These are phyloP conservation scores for Colletotrichum trifolii DNA, from an alignment of 2,329 filamentous ascomycete species.

Conservation along the genomic window DNA sequence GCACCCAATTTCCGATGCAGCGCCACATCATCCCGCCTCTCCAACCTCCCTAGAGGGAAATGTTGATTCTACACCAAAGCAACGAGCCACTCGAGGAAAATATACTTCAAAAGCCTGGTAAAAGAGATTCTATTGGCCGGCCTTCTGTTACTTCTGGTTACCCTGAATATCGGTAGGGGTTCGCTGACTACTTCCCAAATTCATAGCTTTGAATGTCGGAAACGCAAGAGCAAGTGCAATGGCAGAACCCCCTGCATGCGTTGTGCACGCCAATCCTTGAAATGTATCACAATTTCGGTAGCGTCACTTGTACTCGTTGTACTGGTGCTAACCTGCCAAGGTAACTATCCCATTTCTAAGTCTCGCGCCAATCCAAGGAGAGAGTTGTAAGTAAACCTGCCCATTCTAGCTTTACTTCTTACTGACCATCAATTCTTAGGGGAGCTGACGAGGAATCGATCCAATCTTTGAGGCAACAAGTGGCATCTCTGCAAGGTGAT, in stretches of 20 bases:
- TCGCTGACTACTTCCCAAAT: neutral
- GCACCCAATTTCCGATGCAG: conserved; percentile 14
- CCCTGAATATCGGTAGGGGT: neutral
- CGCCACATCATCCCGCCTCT: conserved; percentile 1
- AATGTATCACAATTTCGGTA: conserved; percentile 4
- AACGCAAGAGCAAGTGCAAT: conserved; percentile 35
- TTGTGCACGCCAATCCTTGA: conserved; percentile 29
- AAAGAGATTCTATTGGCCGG: neutral
- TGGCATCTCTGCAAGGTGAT: conserved; percentile 16
- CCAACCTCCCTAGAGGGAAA: neutral
- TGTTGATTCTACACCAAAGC: conserved; percentile 4
- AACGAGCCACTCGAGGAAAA: conserved; percentile 24
- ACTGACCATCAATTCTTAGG: neutral
- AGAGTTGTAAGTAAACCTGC: conserved; percentile 2
- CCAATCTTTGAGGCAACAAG: conserved; percentile 21
- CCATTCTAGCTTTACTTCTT: neutral
- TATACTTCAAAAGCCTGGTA: conserved; percentile 35
- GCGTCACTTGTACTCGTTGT: neutral
- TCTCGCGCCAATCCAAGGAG: neutral
- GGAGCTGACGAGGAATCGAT: conserved; percentile 13
- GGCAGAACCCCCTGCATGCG: conserved; percentile 29
- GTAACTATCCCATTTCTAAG: conserved; percentile 22
- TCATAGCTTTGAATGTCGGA: conserved; percentile 25
- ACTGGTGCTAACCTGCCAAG: conserved; percentile 2
- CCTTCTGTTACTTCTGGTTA: neutral